Evolutionary conservation across 2,329 filamentous ascomycete genomes (phyloP), one percentile per base, ranked within the genome.

Genomic region (Botrytis medusae): DNA sequence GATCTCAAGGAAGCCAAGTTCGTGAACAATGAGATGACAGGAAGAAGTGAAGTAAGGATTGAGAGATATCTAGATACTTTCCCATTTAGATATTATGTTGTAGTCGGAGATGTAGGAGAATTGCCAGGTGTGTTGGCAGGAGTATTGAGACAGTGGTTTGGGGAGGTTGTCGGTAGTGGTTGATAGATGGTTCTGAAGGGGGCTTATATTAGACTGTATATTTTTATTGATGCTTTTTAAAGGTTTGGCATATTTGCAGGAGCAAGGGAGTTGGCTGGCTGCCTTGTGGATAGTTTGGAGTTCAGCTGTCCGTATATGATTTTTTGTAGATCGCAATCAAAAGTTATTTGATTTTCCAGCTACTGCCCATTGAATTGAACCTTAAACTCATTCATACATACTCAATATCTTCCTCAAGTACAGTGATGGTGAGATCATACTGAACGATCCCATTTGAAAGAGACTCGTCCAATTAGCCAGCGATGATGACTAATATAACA

Each of bases 1-100:
- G 94, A 98, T 81, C 86, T 98, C 79, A 94, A 94, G 82, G 92
- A 94, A 82, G 95, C 94, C 54, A 90, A 90, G 80, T 98, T 98
- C 80, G 88, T 92, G 76, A 88, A 87, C 74, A 91, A 93, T 79
- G 86, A 83, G 29, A 83, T 77, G 75, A 84, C 79, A 83, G 88
- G 82, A 84, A 78, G 90, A 84, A 84, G 91, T 75, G 88, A 90
- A 79, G 89, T 98, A 72, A 91, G 92, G 79, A 94, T 97, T 82
- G 92, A 94, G 85, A 90, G 93, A 79, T 99, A 99, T 81, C 88
- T 99, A 78, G 97, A 99, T 82, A 92, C 91, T 12, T 99, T 99
- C 83, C 96, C 97, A 0, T 99, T 99, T 84, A 91, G 92, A 82
- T 99, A 98, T 84, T 99, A 98, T 82, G 84, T 99, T 72, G 93